phyloP scores from a whole-genome alignment of 2,329 filamentous ascomycete genomes.

The Alternaria sp. region DNA sequence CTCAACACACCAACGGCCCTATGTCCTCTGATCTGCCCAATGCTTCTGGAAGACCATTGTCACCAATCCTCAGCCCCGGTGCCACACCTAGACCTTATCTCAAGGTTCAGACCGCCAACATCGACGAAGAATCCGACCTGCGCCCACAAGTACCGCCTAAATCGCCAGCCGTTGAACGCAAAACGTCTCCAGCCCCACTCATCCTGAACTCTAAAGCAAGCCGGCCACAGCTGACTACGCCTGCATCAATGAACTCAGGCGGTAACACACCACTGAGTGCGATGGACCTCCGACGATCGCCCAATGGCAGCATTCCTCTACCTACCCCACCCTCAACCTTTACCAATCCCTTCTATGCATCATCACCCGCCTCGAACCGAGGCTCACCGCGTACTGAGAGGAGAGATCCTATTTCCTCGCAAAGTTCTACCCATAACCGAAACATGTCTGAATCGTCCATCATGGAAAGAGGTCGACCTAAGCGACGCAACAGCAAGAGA shows the following conservation, averaged over 20 bases:
- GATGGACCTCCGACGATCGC: constrained; percentile 40
- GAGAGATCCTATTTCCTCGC: constrained; percentile 37
- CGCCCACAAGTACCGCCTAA: constrained; percentile 49
- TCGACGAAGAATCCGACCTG: constrained; percentile 27
- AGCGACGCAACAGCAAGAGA: constrained; percentile 40
- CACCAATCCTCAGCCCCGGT: constrained; percentile 45
- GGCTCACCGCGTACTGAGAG: constrained; percentile 42
- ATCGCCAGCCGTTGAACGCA: constrained; percentile 43
- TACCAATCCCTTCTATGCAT: constrained; percentile 40
- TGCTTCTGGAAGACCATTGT: constrained; percentile 20
- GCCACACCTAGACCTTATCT: constrained; percentile 36
- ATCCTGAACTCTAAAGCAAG: constrained; percentile 41
- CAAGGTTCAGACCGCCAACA: constrained; percentile 40
- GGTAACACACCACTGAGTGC: constrained; percentile 36
- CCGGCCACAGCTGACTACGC: constrained; percentile 40
- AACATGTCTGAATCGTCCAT: constrained; percentile 49
- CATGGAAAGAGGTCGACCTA: constrained; percentile 48
- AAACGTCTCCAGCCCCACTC: constrained; percentile 43
- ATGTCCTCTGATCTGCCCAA: constrained; percentile 23
- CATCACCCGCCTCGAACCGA: constrained; percentile 39
- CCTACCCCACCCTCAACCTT: constrained; percentile 41
- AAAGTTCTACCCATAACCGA: constrained; percentile 33
- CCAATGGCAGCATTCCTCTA: constrained; percentile 34
- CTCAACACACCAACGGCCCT: constrained; percentile 23
- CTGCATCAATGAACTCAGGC: constrained; percentile 34